These are phyloP conservation scores for Apophysomyces variabilis DNA, from an alignment of 371 early-diverging fungal species.

Conservation along the genomic window DNA sequence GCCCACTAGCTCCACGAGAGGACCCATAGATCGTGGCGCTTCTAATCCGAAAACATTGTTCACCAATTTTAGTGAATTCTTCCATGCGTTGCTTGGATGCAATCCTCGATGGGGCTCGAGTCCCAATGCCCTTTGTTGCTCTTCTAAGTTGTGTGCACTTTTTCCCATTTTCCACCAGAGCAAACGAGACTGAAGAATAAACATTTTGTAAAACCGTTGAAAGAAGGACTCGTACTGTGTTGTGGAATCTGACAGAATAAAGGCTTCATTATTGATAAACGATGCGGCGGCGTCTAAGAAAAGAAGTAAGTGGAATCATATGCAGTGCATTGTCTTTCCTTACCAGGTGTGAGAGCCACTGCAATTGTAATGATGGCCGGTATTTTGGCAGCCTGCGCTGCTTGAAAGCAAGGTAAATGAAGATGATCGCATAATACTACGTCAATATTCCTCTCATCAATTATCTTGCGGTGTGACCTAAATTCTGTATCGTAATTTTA, in stretches of 20 bases:
- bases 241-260: not conserved
- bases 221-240: not conserved
- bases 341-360: constrained; percentile 17
- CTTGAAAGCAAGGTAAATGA: constrained; percentile 14
- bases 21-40: constrained; percentile 36
- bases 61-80: constrained; percentile 31
- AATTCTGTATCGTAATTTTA: constrained; percentile 6
- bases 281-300: not conserved
- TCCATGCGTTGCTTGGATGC: constrained; percentile 14
- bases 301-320: not conserved
- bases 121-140: not conserved
- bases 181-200: not conserved
- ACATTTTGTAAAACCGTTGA: constrained; percentile 2
- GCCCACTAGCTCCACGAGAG: constrained; percentile 41
- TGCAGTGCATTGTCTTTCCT: not conserved
- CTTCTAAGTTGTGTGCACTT: not conserved
- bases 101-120: not conserved
- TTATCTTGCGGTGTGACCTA: constrained; percentile 6
- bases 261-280: constrained; percentile 1
- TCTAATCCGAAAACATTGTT: constrained; percentile 35
- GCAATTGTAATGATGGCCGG: constrained; percentile 16
- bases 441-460: constrained; percentile 10
- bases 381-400: constrained; percentile 7
- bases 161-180: not conserved
- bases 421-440: constrained; percentile 23